These are phyloP conservation scores for Populus nigra DNA, from an alignment of 345 rosid genomes.

Conservation along the genomic window DNA sequence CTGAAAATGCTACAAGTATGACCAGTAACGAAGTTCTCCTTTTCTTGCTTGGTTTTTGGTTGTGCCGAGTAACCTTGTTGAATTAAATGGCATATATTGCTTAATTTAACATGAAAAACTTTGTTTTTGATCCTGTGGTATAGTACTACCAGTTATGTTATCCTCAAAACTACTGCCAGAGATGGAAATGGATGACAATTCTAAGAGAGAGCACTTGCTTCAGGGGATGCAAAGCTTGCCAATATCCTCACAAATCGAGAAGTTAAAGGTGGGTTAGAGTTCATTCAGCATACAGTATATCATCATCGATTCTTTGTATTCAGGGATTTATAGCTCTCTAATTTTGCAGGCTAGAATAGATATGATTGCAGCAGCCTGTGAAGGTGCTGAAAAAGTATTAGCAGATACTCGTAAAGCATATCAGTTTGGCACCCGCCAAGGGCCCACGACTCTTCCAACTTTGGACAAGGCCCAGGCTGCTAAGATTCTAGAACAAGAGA, in stretches of 20 bases:
- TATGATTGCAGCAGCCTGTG: constrained; percentile 91
- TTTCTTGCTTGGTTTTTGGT: not conserved
- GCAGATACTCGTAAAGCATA: constrained; percentile 89
- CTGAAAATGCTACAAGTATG: constrained; percentile 74
- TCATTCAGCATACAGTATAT: not conserved
- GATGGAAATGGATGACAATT: constrained; percentile 85
- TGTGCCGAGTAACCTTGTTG: too few relatives aligned
- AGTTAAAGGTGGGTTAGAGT: constrained; percentile 54
- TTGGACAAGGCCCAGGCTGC: constrained; percentile 83
- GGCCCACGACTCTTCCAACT: constrained; percentile 74
- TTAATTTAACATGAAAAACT: constrained; percentile 2
- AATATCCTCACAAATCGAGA: constrained; percentile 65
- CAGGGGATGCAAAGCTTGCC: constrained; percentile 81
- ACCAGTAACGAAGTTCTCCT: not conserved
- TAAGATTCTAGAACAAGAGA: constrained; percentile 88
- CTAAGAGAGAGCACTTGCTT: constrained; percentile 84
- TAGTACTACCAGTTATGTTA: constrained; percentile 94
- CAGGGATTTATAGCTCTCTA: constrained; percentile 10
- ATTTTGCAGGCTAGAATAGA: constrained; percentile 69
- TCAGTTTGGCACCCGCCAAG: constrained; percentile 75
- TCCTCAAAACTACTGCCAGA: constrained; percentile 88
- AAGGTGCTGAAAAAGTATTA: constrained; percentile 79
- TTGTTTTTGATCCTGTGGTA: constrained; percentile 14
- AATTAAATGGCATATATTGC: not conserved
- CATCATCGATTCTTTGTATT: not conserved